A percentile compares a stretch with the other conserved stretches of the same genome.
phyloP scores from a whole-genome alignment of 2,329 filamentous ascomycete genomes.

The Clonostachys byssicola region DNA sequence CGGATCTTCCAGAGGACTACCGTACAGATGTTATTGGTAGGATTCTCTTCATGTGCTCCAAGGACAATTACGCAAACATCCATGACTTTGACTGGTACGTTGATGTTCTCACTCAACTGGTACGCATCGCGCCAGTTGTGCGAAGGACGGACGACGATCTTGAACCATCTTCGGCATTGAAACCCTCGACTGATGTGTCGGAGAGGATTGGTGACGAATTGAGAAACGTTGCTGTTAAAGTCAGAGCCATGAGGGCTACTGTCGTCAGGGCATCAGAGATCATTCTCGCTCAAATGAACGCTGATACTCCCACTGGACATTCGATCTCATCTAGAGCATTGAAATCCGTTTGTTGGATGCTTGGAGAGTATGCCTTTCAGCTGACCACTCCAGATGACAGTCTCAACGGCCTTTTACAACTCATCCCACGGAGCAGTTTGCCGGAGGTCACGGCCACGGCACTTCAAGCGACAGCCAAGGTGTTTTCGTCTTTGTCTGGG shows the following conservation, averaged over 20 bases:
- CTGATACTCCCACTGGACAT: slow-evolving; percentile 49
- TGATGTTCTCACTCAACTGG: slow-evolving; percentile 79
- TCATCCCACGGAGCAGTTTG: slow-evolving; percentile 50
- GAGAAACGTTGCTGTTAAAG: slow-evolving; percentile 86
- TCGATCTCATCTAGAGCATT: slow-evolving; percentile 62
- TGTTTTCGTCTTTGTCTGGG: slow-evolving; percentile 71
- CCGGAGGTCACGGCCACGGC: slow-evolving; percentile 72
- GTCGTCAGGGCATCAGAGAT: slow-evolving; percentile 82
- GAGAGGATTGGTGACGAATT: slow-evolving; percentile 79
- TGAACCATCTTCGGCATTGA: slow-evolving; percentile 15
- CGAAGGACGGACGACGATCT: slow-evolving; percentile 30
- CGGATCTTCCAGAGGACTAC: slow-evolving; percentile 75
- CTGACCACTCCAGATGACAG: slow-evolving; percentile 67
- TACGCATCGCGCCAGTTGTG: slow-evolving; percentile 62
- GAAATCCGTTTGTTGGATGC: slow-evolving; percentile 75
- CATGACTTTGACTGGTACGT: slow-evolving; percentile 98
- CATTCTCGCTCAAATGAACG: slow-evolving; percentile 56
- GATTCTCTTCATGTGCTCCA: slow-evolving; percentile 85
- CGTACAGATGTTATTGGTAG: slow-evolving; percentile 75
- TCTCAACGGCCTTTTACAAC: slow-evolving; percentile 69
- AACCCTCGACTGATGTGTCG: slow-evolving; percentile 43
- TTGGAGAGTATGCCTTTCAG: slow-evolving; percentile 80
- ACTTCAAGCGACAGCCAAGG: slow-evolving; percentile 80
- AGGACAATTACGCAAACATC: slow-evolving; percentile 81
- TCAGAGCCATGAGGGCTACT: slow-evolving; percentile 74